Base-by-base conservation (phyloP, 345 rosid species). In the Jatropha curcas region DNA sequence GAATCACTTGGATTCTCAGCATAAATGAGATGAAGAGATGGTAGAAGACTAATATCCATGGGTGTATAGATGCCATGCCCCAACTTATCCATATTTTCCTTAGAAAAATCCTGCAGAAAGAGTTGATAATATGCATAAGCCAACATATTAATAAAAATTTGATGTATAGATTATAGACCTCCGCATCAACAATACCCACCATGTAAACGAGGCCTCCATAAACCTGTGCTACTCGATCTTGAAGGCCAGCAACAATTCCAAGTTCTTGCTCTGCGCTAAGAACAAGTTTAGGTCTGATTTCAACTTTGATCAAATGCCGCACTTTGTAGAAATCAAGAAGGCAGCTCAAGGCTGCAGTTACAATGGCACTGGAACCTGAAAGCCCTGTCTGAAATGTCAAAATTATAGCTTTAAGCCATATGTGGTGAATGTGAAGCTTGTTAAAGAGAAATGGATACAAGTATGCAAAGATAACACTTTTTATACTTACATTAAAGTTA, bases 1-100 rank as follows among this genome's bases (percentile, higher is more conserved):
- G 99, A 92, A 84, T 95, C 98, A 73, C 98, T 95, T 65, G 99
- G 99, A 77, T 95, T 95, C 80, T 89, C 93, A 19, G 99, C 93
- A 63, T 92, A 95, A 77, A 95, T 87, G 71, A 95, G 88, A 80
- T 89, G 76, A 53, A 94, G 83, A 72, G 96, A 96, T 4, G 98
- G 98, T 69, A 95, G 96, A 69, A 92, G 97, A 81, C 59, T 81
- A 41, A 82, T 68, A 84, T 92, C 97, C 94, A 91, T 85, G 55
- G 88, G 92, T 20, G 82, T 86, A 65, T 95, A 92, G 71, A 95
- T 72, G 34, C 99, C 99, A 79, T 89, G 89, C 22, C 98, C 99
- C 76, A 81, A 73, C 64, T 74, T 79, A 58, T 95, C 98, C 99
- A 95, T 86, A 74, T 85, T 76, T 52, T 92, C 92, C 85, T 87